Conservation (phyloP, 2,329 filamentous ascomycete genomes). For the Colletotrichum theobromicola region DNA sequence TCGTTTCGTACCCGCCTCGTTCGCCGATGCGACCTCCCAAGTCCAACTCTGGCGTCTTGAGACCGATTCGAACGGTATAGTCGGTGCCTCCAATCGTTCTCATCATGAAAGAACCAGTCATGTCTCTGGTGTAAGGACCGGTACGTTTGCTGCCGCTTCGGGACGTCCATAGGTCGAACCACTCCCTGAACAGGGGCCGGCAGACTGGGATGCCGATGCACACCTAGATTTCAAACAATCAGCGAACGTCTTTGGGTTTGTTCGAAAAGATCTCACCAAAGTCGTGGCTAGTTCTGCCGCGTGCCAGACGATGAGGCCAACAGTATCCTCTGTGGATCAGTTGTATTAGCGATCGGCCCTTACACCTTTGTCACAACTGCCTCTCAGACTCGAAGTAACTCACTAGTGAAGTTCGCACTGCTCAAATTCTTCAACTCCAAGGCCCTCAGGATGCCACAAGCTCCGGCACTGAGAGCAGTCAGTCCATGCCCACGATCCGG, state of each 20-base stretch:
- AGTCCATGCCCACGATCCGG: background rate
- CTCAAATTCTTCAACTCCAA: conserved; percentile 33
- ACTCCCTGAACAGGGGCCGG: conserved; percentile 37
- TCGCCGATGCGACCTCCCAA: background rate
- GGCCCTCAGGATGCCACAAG: conserved; percentile 31
- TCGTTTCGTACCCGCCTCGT: background rate
- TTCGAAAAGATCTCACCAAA: conserved; percentile 22
- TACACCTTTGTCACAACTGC: background rate
- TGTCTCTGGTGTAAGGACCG: conserved; percentile 5
- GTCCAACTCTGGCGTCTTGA: conserved; percentile 10
- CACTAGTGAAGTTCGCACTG: conserved; percentile 26
- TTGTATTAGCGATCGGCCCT: background rate
- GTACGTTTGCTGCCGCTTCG: background rate
- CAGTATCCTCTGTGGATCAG: conserved; percentile 34
- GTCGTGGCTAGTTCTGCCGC: conserved; percentile 42
- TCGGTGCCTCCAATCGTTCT: conserved; percentile 17
- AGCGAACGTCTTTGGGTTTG: background rate
- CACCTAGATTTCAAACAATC: conserved; percentile 19
- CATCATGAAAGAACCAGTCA: conserved; percentile 12
- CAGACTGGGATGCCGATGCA: conserved; percentile 45
- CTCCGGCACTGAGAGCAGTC: conserved; percentile 26
- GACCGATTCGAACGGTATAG: conserved; percentile 8
- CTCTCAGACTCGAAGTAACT: background rate
- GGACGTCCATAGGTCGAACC: conserved; percentile 2
- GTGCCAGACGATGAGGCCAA: conserved; percentile 41